Evolutionary conservation across 2,329 filamentous ascomycete genomes (phyloP).

Genomic region (Diaporthe batatas): DNA sequence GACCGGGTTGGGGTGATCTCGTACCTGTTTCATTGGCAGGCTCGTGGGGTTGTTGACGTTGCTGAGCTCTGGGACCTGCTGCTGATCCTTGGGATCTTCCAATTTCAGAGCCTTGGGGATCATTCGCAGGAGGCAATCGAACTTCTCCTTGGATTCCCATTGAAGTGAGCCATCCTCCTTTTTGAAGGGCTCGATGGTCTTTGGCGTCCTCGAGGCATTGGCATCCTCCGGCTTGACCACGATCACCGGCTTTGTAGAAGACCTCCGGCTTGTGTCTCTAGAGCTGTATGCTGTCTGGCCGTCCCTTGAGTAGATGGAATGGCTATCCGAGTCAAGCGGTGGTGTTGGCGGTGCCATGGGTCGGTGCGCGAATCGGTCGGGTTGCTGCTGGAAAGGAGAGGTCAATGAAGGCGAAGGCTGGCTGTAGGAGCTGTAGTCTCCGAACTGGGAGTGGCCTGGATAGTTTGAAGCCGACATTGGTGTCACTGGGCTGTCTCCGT

Average conservation of each 20-base stretch:
- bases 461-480: conserved; percentile 59
- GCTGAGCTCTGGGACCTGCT: conserved; percentile 15
- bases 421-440: conserved; percentile 58
- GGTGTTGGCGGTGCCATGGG: conserved; percentile 44
- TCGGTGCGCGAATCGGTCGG: conserved; percentile 18
- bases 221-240: conserved; percentile 43
- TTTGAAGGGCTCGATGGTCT: conserved; percentile 37
- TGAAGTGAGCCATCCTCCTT: conserved; percentile 39
- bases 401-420: conserved; percentile 47
- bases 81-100: background rate
- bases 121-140: conserved; percentile 37
- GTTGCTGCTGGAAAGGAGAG: conserved; percentile 49
- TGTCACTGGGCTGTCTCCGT: conserved; percentile 58
- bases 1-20: background rate
- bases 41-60: background rate
- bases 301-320: conserved; percentile 48
- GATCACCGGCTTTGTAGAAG: conserved; percentile 53
- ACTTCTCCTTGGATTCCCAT: conserved; percentile 32
- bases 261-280: conserved; percentile 52
- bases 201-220: conserved; percentile 35
- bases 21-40: conserved; percentile 33
- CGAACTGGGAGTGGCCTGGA: conserved; percentile 57
- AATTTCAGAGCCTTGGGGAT: conserved; percentile 27
- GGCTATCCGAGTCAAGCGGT: conserved; percentile 49
- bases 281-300: conserved; percentile 45